Base-by-base conservation (phyloP, 805 yeast genomes). In the Priceomyces fermenticarens region DNA sequence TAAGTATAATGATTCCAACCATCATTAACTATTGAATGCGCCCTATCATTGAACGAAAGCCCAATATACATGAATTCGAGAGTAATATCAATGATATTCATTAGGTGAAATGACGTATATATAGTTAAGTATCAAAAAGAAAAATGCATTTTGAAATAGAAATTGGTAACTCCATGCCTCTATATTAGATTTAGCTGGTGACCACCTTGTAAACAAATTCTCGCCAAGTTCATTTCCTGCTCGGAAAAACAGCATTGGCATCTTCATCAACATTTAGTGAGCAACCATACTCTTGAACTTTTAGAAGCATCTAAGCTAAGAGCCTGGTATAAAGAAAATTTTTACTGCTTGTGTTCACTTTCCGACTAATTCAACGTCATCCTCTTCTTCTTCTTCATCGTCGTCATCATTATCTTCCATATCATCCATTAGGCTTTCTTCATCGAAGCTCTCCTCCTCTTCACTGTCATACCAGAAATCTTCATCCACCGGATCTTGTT, bases 381-480 rank as follows among this genome's bases (percentile, higher is more conserved):
- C 85, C 15, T 78, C 81, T 43, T 81, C 83, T 51, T 78, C 85
- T 36, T 80, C 84, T 23, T 70, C 78, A 40, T 68, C 80, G 40
- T 71, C 80, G 11, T 83, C 84, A 41, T 78, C 79, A 37, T 67
- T 70, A 35, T 70, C 75, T 33, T 65, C 69, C 54, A 63, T 62
- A 46, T 67, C 75, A 48, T 70, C 75, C 74, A 69, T 69, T 40
- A 70, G 59, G 54, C 74, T 69, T 44, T 69, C 74, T 45, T 70
- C 75, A 37, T 70, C 75, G 46, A 68, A 70, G 50, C 71, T 63
- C 47, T 69, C 74, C 42, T 62, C 64, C 42, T 65, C 75, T 41
- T 69, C 75, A 43, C 68, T 60, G 45, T 84, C 93, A 58, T 83
- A 85, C 93, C 93, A 86, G 51, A 86, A 86, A 56, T 84, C 86